Evolutionary conservation across 2,329 filamentous ascomycete species (phyloP).

Genomic region (Xylaria hypoxylon): DNA sequence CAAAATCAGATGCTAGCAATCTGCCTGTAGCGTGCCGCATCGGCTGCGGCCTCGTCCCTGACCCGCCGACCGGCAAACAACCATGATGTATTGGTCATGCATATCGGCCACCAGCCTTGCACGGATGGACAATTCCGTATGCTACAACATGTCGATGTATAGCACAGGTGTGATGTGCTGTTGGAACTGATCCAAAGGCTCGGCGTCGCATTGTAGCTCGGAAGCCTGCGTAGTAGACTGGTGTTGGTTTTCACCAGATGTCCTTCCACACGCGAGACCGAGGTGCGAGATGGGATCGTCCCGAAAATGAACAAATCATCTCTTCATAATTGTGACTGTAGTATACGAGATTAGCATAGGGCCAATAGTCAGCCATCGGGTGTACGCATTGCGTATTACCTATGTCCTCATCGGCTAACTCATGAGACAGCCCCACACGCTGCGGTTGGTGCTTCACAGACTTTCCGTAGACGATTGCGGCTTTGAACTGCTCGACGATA

Average conservation of each 20-base stretch:
- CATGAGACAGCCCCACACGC: slow-evolving; percentile 89
- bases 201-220: slow-evolving; percentile 42
- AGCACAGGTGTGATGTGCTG: slow-evolving; percentile 38
- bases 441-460: slow-evolving; percentile 99
- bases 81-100: slow-evolving; percentile 47
- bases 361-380: slow-evolving; percentile 29
- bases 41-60: slow-evolving; percentile 48
- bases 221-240: slow-evolving; percentile 40
- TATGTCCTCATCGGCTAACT: slow-evolving; percentile 96
- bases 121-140: slow-evolving; percentile 44
- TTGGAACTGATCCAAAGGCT: slow-evolving; percentile 40
- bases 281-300: slow-evolving; percentile 43
- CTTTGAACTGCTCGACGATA: slow-evolving; percentile 95
- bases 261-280: slow-evolving; percentile 41
- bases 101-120: slow-evolving; percentile 48
- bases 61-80: slow-evolving; percentile 50
- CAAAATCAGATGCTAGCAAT: slow-evolving; percentile 40
- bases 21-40: slow-evolving; percentile 46
- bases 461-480: slow-evolving; percentile 95
- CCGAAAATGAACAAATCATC: slow-evolving; percentile 56
- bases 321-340: slow-evolving; percentile 75
- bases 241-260: slow-evolving; percentile 32
- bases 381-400: slow-evolving; percentile 63
- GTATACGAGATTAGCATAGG: slow-evolving; percentile 45
- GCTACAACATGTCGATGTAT: slow-evolving; percentile 41